These are phyloP conservation scores for Rhizopogon rudus DNA, from an alignment of 768 basidiomycete species.

Conservation along the genomic window DNA sequence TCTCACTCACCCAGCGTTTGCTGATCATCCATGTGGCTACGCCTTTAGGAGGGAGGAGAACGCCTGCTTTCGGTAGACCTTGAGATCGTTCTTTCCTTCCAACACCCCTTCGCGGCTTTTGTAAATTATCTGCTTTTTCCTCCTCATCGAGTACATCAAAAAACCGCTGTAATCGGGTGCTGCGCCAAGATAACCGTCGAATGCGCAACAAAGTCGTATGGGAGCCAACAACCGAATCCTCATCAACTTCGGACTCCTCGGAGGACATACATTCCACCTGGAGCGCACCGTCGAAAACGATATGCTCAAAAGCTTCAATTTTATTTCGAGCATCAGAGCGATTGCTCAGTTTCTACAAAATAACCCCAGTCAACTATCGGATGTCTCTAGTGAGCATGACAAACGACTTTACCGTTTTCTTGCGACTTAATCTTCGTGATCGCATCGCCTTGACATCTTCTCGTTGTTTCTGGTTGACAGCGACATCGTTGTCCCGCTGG, in stretches of 20 bases:
- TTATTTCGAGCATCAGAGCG: constrained; percentile 58
- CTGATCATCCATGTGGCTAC: constrained; percentile 76
- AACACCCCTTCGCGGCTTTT: constrained; percentile 52
- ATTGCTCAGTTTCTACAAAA: constrained; percentile 58
- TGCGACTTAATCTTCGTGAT: constrained; percentile 53
- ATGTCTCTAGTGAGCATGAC: background rate
- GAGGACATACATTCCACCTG: constrained; percentile 78
- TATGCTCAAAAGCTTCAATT: constrained; percentile 49
- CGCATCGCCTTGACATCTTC: constrained; percentile 62
- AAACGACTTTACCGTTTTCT: constrained; percentile 48
- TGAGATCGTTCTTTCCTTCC: constrained; percentile 49
- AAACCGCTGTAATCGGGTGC: constrained; percentile 54
- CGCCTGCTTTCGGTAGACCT: constrained; percentile 54
- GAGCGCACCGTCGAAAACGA: constrained; percentile 65
- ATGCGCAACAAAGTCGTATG: constrained; percentile 41
- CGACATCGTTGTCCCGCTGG: constrained; percentile 47
- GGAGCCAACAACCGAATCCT: constrained; percentile 21
- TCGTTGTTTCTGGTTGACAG: constrained; percentile 39
- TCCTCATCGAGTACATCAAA: constrained; percentile 58
- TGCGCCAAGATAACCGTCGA: constrained; percentile 66
- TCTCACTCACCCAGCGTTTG: constrained; percentile 49
- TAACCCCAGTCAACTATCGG: background rate
- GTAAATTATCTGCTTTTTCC: constrained; percentile 37
- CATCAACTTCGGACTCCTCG: constrained; percentile 66
- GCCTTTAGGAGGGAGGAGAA: constrained; percentile 57